A percentile compares a stretch with the other conserved stretches of the same genome.
Evolutionary conservation across 306 rosid species (phyloP).

Genomic region (Cotoneaster glaucophyllus): DNA sequence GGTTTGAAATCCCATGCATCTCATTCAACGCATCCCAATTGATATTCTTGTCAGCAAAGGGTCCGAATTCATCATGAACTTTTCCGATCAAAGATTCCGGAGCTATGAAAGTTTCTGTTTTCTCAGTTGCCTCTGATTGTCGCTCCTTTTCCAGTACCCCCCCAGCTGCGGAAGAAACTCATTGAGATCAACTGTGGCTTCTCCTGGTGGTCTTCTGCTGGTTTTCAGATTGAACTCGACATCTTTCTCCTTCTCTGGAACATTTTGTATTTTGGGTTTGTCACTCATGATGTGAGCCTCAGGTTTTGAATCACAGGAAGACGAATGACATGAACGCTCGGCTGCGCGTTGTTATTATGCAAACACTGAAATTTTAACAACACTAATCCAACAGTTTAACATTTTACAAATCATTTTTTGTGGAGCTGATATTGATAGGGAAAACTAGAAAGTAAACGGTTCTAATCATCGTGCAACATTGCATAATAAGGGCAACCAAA

Average conservation of each 20-base stretch:
- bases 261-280: conserved; percentile 19
- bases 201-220: conserved; percentile 42
- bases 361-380: not conserved
- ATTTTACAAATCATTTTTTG: too few species aligned
- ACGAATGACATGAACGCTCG: conserved; percentile 90
- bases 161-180: conserved; percentile 98
- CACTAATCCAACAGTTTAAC: too few species aligned
- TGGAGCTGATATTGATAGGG: too few species aligned
- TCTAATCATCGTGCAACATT: not conserved
- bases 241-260: conserved; percentile 21
- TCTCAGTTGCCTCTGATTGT: conserved; percentile 31
- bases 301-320: conserved; percentile 37
- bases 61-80: conserved; percentile 37
- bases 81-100: conserved; percentile 38
- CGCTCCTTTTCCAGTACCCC: conserved; percentile 53
- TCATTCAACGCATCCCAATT: conserved; percentile 79
- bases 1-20: conserved; percentile 52
- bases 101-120: conserved; percentile 28
- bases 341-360: conserved; percentile 49
- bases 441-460: not conserved
- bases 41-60: conserved; percentile 45
- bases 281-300: conserved; percentile 14
- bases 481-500: not conserved
- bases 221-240: conserved; percentile 23
- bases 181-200: conserved; percentile 93